phyloP scores from a whole-genome alignment of 1,139 yeast species.

The Blastobotrys malaysiensis region DNA sequence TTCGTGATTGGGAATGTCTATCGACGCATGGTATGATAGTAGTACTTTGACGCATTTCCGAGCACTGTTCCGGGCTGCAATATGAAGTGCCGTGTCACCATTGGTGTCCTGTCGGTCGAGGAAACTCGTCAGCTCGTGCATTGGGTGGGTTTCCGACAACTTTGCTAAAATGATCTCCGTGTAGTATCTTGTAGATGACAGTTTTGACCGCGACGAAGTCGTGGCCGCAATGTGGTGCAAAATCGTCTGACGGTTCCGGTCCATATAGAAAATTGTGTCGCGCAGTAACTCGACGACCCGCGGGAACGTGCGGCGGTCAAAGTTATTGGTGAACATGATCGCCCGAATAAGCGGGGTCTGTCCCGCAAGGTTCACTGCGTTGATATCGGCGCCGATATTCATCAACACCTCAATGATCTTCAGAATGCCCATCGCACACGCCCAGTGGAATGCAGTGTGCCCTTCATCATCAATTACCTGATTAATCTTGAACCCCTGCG shows the following conservation, averaged over 20 bases:
- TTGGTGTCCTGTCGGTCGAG: conserved; percentile 72
- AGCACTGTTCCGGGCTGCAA: conserved; percentile 71
- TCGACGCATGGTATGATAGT: conserved; percentile 64
- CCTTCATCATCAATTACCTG: conserved; percentile 93
- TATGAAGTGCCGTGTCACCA: conserved; percentile 86
- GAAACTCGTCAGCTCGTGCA: conserved; percentile 47
- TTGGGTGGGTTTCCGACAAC: conserved; percentile 54
- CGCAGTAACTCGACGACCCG: conserved; percentile 64
- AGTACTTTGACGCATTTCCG: conserved; percentile 69
- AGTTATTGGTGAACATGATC: conserved; percentile 82
- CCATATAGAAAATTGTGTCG: conserved; percentile 59
- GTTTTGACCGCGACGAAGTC: conserved; percentile 53
- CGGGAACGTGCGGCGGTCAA: conserved; percentile 69
- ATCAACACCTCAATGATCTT: conserved; percentile 65
- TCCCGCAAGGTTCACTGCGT: conserved; percentile 68
- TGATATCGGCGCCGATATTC: conserved; percentile 69
- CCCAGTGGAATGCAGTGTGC: conserved; percentile 96
- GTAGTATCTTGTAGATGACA: conserved; percentile 75
- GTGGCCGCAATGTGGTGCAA: conserved; percentile 76
- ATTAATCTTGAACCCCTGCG: conserved; percentile 74
- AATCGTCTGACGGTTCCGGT: conserved; percentile 60
- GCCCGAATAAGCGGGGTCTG: conserved; percentile 81
- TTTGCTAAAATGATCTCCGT: conserved; percentile 71
- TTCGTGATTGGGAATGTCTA: conserved; percentile 64
- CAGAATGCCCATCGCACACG: conserved; percentile 83